phyloP scores from a whole-genome alignment of 1,284 basidiomycete genomes.

The Microbotryum lychnidis-dioicae region DNA sequence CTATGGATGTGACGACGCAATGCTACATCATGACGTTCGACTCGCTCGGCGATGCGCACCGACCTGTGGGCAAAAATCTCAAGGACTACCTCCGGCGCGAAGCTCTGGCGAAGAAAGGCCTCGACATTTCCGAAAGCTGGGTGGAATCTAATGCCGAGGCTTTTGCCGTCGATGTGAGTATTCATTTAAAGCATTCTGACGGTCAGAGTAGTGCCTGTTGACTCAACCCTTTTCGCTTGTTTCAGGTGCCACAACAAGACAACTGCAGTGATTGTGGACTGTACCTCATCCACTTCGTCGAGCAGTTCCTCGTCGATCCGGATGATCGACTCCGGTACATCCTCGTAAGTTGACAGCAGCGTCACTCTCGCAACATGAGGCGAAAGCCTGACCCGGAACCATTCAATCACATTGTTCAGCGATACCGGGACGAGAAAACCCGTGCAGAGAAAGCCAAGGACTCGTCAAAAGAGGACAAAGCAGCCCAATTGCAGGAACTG shows the following conservation, averaged over 20 bases:
- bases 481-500: background rate
- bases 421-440: background rate
- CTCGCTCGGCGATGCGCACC: conserved; percentile 67
- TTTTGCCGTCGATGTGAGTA: conserved; percentile 1
- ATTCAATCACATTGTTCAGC: background rate
- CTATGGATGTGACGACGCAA: conserved; percentile 41
- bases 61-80: conserved; percentile 55
- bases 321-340: conserved; percentile 45
- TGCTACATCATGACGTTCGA: conserved; percentile 78
- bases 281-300: conserved; percentile 70
- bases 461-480: background rate
- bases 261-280: conserved; percentile 81
- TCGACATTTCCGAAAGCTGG: conserved; percentile 33
- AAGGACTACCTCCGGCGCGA: conserved; percentile 64
- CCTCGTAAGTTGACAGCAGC: background rate
- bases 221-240: background rate
- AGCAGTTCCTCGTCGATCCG: conserved; percentile 58
- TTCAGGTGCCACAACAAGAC: conserved; percentile 65
- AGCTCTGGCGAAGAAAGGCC: conserved; percentile 63
- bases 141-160: background rate
- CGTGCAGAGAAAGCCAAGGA: background rate
- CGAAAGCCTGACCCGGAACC: background rate
- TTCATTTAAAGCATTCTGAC: background rate
- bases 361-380: too few species aligned
- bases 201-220: too few species aligned